Conservation (phyloP, 768 basidiomycete genomes). For the Mycena rebaudengoi region DNA sequence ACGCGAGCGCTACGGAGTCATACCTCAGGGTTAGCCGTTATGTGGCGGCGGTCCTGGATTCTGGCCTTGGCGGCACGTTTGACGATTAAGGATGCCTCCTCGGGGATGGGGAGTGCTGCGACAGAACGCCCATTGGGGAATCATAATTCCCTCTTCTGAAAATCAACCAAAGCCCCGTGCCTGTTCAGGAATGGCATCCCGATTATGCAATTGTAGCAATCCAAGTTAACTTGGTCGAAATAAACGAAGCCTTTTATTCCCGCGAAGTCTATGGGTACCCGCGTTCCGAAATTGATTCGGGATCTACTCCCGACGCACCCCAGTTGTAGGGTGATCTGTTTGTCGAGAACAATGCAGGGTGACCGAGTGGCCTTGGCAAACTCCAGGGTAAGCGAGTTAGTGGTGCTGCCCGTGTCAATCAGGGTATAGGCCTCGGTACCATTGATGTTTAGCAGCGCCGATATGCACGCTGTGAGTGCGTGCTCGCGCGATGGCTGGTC, state of each 20-base stretch:
- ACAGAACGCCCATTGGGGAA: neutral
- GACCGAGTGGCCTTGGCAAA: neutral
- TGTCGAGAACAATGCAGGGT: neutral
- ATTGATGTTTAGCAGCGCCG: neutral
- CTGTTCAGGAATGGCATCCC: neutral
- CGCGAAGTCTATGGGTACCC: neutral
- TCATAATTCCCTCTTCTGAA: neutral
- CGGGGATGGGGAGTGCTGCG: neutral
- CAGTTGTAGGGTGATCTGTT: neutral
- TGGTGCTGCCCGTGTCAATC: neutral
- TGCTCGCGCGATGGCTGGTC: neutral
- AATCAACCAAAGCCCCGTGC: neutral
- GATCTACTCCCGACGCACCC: neutral
- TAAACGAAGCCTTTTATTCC: neutral
- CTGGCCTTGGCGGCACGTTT: neutral
- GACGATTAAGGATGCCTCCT: neutral
- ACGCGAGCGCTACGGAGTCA: no score
- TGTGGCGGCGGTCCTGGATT: no score
- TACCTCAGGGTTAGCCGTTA: no score
- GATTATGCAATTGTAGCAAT: neutral
- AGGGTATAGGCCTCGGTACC: neutral
- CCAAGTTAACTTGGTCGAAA: neutral
- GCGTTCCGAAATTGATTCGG: neutral
- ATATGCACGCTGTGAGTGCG: neutral
- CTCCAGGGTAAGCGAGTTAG: neutral